A percentile compares a stretch with the other conserved stretches of the same genome.
phyloP scores from a whole-genome alignment of 202 grass and related monocot species.

The Panicum virgatum region DNA sequence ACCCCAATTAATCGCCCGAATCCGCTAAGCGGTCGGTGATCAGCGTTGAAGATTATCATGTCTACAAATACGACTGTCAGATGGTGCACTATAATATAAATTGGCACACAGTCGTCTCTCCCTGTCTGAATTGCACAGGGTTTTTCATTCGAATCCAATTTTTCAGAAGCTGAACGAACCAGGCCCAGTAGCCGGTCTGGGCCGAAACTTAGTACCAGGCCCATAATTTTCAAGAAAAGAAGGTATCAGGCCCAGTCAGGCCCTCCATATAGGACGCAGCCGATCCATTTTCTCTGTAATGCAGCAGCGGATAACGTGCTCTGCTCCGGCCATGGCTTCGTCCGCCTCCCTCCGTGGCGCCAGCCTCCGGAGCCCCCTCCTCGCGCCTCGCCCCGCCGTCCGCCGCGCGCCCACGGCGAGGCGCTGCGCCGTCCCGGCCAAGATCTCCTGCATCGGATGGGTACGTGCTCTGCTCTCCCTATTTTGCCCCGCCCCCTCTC shows the following conservation, averaged over 20 bases:
- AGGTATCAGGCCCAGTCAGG: neutral
- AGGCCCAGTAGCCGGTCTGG: neutral
- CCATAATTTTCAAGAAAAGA: neutral
- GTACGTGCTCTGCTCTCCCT: neutral
- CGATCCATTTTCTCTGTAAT: neutral
- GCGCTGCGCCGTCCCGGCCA: conserved; percentile 33
- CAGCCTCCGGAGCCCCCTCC: conserved; percentile 28
- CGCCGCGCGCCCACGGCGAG: neutral
- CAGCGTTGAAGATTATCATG: neutral
- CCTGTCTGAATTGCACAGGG: neutral
- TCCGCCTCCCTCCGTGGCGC: conserved; percentile 23
- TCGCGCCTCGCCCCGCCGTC: neutral
- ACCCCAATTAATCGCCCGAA: conserved; percentile 8
- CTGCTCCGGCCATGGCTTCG: conserved; percentile 3
- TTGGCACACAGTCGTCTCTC: too few species aligned
- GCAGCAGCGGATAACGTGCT: conserved; percentile 30
- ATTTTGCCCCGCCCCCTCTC: neutral
- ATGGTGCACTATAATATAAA: too few species aligned
- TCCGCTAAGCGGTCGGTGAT: conserved; percentile 20
- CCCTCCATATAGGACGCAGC: neutral
- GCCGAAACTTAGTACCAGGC: neutral
- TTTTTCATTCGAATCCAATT: neutral
- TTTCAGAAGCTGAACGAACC: too few species aligned
- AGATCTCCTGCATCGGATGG: conserved; percentile 77
- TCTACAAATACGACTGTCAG: neutral